A percentile compares a stretch with the other conserved stretches of the same genome.
Conservation (phyloP, 2,329 filamentous ascomycete genomes). For the Nemania diffusa region DNA sequence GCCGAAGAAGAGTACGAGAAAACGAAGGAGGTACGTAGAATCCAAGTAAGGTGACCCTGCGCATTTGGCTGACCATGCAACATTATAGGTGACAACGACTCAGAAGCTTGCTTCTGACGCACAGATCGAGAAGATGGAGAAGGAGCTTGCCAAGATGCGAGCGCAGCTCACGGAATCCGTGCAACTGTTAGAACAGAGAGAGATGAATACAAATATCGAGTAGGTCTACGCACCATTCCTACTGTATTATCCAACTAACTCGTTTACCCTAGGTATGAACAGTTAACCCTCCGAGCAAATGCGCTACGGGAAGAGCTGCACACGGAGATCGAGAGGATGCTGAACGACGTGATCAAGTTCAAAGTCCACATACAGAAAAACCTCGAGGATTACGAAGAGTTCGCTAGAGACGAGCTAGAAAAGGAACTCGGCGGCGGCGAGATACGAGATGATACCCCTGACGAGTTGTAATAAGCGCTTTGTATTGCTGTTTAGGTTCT, state of each 20-base stretch:
- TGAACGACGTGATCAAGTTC: slow-evolving; percentile 98
- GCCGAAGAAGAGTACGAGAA: slow-evolving; percentile 95
- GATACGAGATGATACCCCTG: slow-evolving; percentile 62
- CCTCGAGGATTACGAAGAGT: slow-evolving; percentile 92
- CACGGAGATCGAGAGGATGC: slow-evolving; percentile 92
- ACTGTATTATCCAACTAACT: slow-evolving; percentile 10
- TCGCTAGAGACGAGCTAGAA: slow-evolving; percentile 93
- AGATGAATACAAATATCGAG: slow-evolving; percentile 98
- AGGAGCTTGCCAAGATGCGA: slow-evolving; percentile 94
- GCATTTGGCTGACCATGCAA: slow-evolving; percentile 30
- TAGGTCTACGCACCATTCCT: slow-evolving; percentile 57
- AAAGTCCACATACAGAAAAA: slow-evolving; percentile 96
- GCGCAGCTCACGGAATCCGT: slow-evolving; percentile 84
- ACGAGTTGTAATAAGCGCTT: slow-evolving; percentile 52
- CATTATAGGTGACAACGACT: slow-evolving; percentile 69
- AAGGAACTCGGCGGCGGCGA: slow-evolving; percentile 80
- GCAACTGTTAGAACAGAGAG: slow-evolving; percentile 90
- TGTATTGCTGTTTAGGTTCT: slow-evolving; percentile 10
- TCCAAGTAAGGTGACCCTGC: neutral
- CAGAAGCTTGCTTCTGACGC: slow-evolving; percentile 90
- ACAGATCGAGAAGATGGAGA: slow-evolving; percentile 99
- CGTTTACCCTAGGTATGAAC: slow-evolving; percentile 75
- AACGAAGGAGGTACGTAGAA: slow-evolving; percentile 75
- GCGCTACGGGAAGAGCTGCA: slow-evolving; percentile 95
- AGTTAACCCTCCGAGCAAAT: slow-evolving; percentile 85